Conservation (phyloP, 2,329 filamentous ascomycete species). For the Sclerotinia sclerotiorum region DNA sequence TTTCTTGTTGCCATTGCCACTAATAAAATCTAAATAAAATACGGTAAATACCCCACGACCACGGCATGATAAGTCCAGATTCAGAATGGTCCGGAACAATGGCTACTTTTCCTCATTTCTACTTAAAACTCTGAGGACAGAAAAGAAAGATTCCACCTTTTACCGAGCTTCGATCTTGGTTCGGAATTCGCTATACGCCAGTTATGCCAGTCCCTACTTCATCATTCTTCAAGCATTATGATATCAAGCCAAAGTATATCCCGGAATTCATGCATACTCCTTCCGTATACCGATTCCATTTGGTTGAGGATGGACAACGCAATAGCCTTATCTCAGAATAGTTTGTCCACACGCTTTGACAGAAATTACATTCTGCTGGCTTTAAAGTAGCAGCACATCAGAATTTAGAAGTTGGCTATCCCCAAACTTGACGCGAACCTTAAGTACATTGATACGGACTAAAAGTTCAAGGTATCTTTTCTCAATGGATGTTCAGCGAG, state of each 20-base stretch:
- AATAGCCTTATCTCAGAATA: conserved; percentile 2
- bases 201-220: neutral
- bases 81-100: neutral
- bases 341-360: neutral
- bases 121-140: too few relatives aligned
- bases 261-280: neutral
- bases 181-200: neutral
- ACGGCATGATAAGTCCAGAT: conserved; percentile 10
- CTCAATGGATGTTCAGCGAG: neutral
- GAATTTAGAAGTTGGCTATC: conserved; percentile 6
- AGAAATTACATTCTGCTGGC: neutral
- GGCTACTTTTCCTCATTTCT: neutral
- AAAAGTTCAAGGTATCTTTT: neutral
- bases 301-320: neutral
- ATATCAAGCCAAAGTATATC: neutral
- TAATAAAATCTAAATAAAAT: neutral
- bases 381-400: neutral
- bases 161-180: neutral
- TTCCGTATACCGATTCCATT: neutral
- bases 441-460: neutral
- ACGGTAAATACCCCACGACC: conserved; percentile 4
- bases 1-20: conserved; percentile 13
- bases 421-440: neutral
- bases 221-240: neutral
- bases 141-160: neutral